Percentiles rank a stretch among this genome's conserved stretches.
Evolutionary conservation across 2,329 filamentous ascomycete genomes (phyloP).

Genomic region (Rugonectria rugulosa): DNA sequence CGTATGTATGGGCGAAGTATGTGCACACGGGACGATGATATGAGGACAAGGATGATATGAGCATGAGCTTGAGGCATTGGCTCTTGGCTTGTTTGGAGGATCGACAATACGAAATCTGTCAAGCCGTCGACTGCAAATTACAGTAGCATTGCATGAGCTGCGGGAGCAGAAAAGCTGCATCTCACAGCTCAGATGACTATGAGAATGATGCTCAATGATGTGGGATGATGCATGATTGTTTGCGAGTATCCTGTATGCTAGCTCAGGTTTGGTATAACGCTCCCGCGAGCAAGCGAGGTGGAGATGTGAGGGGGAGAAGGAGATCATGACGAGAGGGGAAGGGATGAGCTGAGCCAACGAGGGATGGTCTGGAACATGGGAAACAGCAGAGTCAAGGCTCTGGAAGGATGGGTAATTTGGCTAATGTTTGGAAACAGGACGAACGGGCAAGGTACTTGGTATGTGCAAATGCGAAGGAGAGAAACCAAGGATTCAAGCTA

Average conservation of each 20-base stretch:
- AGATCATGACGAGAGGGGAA: not conserved
- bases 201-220: constrained; percentile 18
- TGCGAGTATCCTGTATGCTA: constrained; percentile 3
- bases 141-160: constrained; percentile 14
- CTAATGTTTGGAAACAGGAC: too few species aligned
- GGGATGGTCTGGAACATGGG: not conserved
- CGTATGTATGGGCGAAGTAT: not conserved
- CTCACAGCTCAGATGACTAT: constrained; percentile 16
- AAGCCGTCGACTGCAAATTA: constrained; percentile 11
- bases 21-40: too few species aligned
- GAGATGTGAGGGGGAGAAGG: not conserved
- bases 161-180: constrained; percentile 6
- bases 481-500: too few species aligned
- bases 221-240: constrained; percentile 15
- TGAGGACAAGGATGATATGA: not conserved
- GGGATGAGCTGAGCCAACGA: too few species aligned
- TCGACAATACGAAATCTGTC: constrained; percentile 12
- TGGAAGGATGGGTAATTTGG: too few species aligned
- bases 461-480: not conserved
- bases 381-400: not conserved
- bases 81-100: not conserved
- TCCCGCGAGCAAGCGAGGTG: constrained; percentile 10
- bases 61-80: not conserved
- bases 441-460: too few species aligned
- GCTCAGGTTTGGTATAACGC: constrained; percentile 10